A percentile compares a stretch with the other conserved stretches of the same genome.
These are phyloP conservation scores for Thermothelomyces thermophilus DNA, from an alignment of 2,329 filamentous ascomycete genomes.

Conservation along the genomic window DNA sequence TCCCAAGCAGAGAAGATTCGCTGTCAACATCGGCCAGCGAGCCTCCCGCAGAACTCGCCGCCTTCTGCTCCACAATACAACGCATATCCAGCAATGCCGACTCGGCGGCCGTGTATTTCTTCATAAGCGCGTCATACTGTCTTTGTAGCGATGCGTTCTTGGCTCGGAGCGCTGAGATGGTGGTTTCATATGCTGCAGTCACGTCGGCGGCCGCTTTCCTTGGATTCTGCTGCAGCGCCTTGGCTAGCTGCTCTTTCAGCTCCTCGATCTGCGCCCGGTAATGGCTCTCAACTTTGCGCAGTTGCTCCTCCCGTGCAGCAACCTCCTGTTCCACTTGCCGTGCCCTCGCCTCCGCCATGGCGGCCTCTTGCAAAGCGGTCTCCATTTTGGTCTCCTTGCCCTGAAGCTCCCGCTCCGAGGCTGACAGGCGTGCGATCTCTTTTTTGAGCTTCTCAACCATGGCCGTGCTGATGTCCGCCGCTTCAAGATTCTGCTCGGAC, in stretches of 20 bases:
- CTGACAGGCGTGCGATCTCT: slow-evolving; percentile 55
- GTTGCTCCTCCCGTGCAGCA: slow-evolving; percentile 41
- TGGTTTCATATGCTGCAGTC: slow-evolving; percentile 36
- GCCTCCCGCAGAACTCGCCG: neutral
- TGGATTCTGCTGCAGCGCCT: slow-evolving; percentile 28
- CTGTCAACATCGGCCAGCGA: slow-evolving; percentile 28
- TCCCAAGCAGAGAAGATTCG: slow-evolving; percentile 34
- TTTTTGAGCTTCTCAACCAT: slow-evolving; percentile 54
- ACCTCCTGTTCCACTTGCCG: slow-evolving; percentile 55
- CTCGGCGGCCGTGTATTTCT: slow-evolving; percentile 48
- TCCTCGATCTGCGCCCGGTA: slow-evolving; percentile 44
- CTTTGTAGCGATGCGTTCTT: slow-evolving; percentile 49
- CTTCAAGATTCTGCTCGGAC: slow-evolving; percentile 56
- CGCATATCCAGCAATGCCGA: slow-evolving; percentile 44
- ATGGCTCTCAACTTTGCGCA: slow-evolving; percentile 36
- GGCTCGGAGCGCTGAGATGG: slow-evolving; percentile 45
- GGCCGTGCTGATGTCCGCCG: slow-evolving; percentile 53
- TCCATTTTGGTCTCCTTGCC: slow-evolving; percentile 56
- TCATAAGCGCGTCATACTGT: slow-evolving; percentile 43
- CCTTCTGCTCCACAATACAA: slow-evolving; percentile 28
- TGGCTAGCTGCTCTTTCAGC: slow-evolving; percentile 41
- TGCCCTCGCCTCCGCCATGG: slow-evolving; percentile 51
- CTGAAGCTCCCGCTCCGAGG: slow-evolving; percentile 56
- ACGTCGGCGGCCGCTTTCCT: slow-evolving; percentile 25
- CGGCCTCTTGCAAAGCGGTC: slow-evolving; percentile 49